A percentile compares a stretch with the other conserved stretches of the same genome.
Conservation (phyloP, 2,329 filamentous ascomycete genomes). For the Allantophomopsis lycopodina region DNA sequence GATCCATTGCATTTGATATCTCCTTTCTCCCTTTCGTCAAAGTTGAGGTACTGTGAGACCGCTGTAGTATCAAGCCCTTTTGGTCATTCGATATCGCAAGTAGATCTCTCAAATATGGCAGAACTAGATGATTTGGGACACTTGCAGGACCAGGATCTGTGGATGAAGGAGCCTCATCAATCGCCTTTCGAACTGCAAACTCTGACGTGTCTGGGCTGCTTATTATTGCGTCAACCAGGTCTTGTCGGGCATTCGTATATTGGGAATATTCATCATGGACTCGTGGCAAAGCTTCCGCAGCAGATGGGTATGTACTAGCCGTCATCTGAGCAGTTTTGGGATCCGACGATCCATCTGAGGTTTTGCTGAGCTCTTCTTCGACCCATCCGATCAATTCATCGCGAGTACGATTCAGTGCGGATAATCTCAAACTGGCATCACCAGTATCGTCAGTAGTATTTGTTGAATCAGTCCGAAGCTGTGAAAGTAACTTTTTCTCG, state of each 20-base stretch:
- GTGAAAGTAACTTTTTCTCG: conserved; percentile 40
- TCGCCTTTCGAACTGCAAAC: no score
- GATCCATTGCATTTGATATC: conserved; percentile 32
- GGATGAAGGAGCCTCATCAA: no score
- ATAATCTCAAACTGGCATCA: conserved; percentile 15
- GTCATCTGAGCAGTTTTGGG: no score
- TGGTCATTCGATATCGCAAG: conserved; percentile 39
- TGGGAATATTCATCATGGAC: conserved; percentile 39
- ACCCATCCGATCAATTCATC: conserved; percentile 52
- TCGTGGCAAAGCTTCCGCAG: neutral
- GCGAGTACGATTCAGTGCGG: conserved; percentile 40
- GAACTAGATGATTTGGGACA: conserved; percentile 15
- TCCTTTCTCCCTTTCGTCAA: conserved; percentile 37
- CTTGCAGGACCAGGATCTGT: no score
- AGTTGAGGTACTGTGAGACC: conserved; percentile 36
- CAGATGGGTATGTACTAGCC: neutral
- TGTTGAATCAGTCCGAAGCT: conserved; percentile 22
- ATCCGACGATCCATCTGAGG: no score
- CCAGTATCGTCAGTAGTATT: neutral
- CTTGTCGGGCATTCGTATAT: conserved; percentile 35
- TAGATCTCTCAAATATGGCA: conserved; percentile 40
- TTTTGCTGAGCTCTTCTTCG: conserved; percentile 35
- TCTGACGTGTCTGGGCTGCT: neutral
- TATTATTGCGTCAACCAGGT: conserved; percentile 23
- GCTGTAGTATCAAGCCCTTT: conserved; percentile 41